Base-by-base conservation (phyloP, 2,329 filamentous ascomycete species). In the Penicillium sclerotigenum region DNA sequence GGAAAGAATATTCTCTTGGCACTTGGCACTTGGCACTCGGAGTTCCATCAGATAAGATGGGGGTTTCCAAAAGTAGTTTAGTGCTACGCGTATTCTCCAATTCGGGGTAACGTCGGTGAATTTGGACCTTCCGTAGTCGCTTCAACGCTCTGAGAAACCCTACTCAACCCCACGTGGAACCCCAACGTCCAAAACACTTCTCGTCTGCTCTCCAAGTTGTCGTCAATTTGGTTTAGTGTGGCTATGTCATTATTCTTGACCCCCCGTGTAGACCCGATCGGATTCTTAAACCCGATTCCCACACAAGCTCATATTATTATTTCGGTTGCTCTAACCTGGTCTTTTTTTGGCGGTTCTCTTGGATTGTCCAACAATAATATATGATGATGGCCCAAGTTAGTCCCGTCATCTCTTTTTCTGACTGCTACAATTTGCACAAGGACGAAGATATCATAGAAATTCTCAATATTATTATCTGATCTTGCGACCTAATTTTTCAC, bases 41-140 rank as follows among this genome's bases (percentile, higher is more conserved):
- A 18, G 16, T 11, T 31, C 5, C 26, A 61, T 61, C 59, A 56
- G 59, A 61, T 61, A 51, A 60, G 49, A 55, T 24, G 38, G 54
- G n/a, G 29, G 5, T 14, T 41, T 47, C 57, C 7, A 2, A 54
- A 43, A 8, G 14, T 31, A 10, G 34, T n/a, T 29, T 52, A 52
- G 58, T 20, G 43, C 14, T n/a, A 2, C 11, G 2, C 2, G 36
- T n/a, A 5, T 26, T 20, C 28, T 33, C 29, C 22, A n/a, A 6
- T 11, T 40, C 53, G 59, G 59, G 0, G 26, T 5, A 42, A 46
- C n/a, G 11, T 60, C 59, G 59, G 59, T n/a, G 56, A 56, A 58
- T 41, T n/a, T 14, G 50, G 5, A 16, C 26, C 18, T 28, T n/a
- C 9, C 14, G 3, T 18, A 18, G 16, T 14, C 11, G 5, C 9